phyloP scores from a whole-genome alignment of 345 rosid species.

The Arabis hirsuta region DNA sequence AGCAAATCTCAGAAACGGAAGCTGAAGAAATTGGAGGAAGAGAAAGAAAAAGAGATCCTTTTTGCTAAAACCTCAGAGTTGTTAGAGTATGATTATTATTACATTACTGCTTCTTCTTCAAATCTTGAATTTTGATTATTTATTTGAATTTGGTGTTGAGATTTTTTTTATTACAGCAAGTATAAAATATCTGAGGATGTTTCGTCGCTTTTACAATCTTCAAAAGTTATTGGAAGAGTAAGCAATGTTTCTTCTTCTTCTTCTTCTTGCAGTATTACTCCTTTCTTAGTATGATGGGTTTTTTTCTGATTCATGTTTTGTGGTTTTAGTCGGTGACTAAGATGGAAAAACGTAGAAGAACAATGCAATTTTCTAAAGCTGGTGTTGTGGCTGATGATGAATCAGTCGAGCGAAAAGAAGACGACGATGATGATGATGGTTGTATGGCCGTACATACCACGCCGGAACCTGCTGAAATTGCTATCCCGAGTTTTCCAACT shows the following conservation, averaged over 20 bases:
- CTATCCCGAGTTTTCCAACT: slow-evolving; percentile 27
- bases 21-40: slow-evolving; percentile 83
- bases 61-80: slow-evolving; percentile 53
- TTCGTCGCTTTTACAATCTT: slow-evolving; percentile 66
- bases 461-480: slow-evolving; percentile 26
- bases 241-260: slow-evolving; percentile 34
- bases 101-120: neutral
- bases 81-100: slow-evolving; percentile 57
- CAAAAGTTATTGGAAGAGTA: slow-evolving; percentile 67
- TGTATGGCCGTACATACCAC: slow-evolving; percentile 29
- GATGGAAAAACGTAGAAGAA: slow-evolving; percentile 63
- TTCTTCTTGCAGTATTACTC: neutral
- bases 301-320: slow-evolving; percentile 18
- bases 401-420: slow-evolving; percentile 30
- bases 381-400: slow-evolving; percentile 52
- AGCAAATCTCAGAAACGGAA: slow-evolving; percentile 75
- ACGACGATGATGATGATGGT: slow-evolving; percentile 22
- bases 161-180: slow-evolving; percentile 50
- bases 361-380: slow-evolving; percentile 62
- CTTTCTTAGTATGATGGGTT: neutral
- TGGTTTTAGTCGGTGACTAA: slow-evolving; percentile 59
- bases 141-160: slow-evolving; percentile 15
- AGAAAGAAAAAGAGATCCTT: slow-evolving; percentile 54
- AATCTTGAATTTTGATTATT: neutral
- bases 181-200: slow-evolving; percentile 68